phyloP scores from a whole-genome alignment of 495 filamentous ascomycete species.

The Letharia columbiana region DNA sequence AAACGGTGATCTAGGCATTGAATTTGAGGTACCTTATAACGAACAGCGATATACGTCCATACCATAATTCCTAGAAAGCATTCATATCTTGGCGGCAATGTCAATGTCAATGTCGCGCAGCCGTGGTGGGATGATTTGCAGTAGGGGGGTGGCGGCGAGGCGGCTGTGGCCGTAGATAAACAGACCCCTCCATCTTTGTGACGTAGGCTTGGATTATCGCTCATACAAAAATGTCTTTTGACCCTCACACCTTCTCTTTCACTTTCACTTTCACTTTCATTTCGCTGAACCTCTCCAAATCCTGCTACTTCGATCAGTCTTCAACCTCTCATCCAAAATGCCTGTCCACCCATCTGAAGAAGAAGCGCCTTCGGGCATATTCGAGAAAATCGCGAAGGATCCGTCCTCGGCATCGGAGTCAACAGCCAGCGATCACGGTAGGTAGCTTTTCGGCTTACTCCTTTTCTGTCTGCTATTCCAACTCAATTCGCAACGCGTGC shows the following conservation, averaged over 20 bases:
- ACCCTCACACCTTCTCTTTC: not conserved
- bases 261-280: too few relatives aligned
- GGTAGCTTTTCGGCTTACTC: not conserved
- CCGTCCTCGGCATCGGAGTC: constrained; percentile 27
- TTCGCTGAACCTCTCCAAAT: not conserved
- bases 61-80: too few relatives aligned
- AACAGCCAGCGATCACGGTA: constrained; percentile 26
- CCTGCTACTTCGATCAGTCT: not conserved
- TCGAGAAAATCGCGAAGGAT: constrained; percentile 29
- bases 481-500: not conserved
- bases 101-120: not conserved
- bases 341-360: constrained; percentile 37
- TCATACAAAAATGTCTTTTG: not conserved
- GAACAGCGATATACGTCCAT: too few relatives aligned
- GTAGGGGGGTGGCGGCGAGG: not conserved
- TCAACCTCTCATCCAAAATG: constrained; percentile 24
- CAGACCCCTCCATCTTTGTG: not conserved
- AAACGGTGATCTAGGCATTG: too few relatives aligned
- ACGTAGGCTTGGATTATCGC: not conserved
- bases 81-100: not conserved
- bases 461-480: not conserved
- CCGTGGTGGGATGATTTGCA: not conserved
- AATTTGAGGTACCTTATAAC: too few relatives aligned
- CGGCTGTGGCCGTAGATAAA: not conserved
- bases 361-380: constrained; percentile 27